Conservation (phyloP, 2,329 filamentous ascomycete species). For the Xylariaceae sp. region DNA sequence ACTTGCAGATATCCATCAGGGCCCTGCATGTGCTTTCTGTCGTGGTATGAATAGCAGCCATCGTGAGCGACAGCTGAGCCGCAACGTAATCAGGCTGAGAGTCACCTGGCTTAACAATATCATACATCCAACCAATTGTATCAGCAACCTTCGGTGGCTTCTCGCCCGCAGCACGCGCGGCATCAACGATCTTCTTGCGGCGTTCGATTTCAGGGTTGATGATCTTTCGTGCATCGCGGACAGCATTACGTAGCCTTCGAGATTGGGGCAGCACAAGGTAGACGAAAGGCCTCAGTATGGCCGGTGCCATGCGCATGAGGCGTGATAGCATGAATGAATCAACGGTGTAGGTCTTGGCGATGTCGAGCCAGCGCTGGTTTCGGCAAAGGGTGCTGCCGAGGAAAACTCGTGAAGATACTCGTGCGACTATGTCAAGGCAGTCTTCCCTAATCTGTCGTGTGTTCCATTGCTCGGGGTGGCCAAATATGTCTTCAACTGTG, state of each 20-base stretch:
- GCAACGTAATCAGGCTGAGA: constrained; percentile 30
- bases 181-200: constrained; percentile 28
- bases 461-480: constrained; percentile 39
- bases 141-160: constrained; percentile 36
- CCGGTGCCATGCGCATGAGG: constrained; percentile 40
- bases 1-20: constrained; percentile 44
- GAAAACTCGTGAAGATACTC: constrained; percentile 49
- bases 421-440: constrained; percentile 44
- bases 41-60: constrained; percentile 43
- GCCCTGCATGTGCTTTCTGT: constrained; percentile 35
- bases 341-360: constrained; percentile 42
- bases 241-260: constrained; percentile 36
- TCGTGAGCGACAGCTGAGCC: constrained; percentile 36
- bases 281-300: constrained; percentile 39
- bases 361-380: constrained; percentile 45
- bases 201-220: constrained; percentile 32
- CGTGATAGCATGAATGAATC: constrained; percentile 36
- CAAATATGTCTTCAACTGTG: constrained; percentile 33
- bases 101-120: constrained; percentile 31
- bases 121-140: constrained; percentile 44
- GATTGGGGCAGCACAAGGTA: constrained; percentile 44
- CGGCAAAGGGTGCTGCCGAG: constrained; percentile 44
- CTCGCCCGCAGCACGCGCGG: constrained; percentile 24
- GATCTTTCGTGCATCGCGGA: constrained; percentile 37
- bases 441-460: constrained; percentile 34